Conservation (phyloP, 192 early-diverging fungal species). For the Lobulomyces angularis region DNA sequence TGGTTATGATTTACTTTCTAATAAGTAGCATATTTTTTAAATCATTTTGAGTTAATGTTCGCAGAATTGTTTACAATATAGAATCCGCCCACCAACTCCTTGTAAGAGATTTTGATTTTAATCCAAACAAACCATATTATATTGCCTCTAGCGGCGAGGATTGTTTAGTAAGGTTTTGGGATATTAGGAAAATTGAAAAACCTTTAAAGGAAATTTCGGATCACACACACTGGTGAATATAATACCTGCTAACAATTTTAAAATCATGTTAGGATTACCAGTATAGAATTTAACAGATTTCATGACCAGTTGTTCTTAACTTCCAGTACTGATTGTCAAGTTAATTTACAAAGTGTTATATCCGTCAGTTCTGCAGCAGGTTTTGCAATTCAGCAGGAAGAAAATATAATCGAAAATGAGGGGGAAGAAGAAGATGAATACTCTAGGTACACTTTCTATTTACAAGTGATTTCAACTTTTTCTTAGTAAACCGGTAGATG, state of each 20-base stretch:
- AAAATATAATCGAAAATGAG: constrained; percentile 27
- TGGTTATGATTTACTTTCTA: constrained; percentile 57
- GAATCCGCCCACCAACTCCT: constrained; percentile 62
- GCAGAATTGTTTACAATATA: not conserved
- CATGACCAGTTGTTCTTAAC: constrained; percentile 88
- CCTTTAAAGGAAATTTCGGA: constrained; percentile 57
- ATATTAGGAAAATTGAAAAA: constrained; percentile 39
- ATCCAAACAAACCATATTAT: constrained; percentile 74
- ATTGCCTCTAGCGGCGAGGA: constrained; percentile 82
- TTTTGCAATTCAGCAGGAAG: constrained; percentile 11
- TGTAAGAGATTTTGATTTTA: constrained; percentile 67
- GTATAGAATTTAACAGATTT: constrained; percentile 70
- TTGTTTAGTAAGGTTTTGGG: constrained; percentile 80
- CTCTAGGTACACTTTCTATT: constrained; percentile 5
- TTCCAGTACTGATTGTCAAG: constrained; percentile 71
- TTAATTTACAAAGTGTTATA: constrained; percentile 75
- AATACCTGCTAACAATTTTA: not conserved
- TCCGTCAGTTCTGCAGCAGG: constrained; percentile 69
- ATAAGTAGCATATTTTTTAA: constrained; percentile 14
- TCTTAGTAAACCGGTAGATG: constrained; percentile 46
- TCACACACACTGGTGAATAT: constrained; percentile 75
- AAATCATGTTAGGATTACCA: constrained; percentile 53
- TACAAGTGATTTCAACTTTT: not conserved
- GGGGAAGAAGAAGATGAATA: constrained; percentile 6
- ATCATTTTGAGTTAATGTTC: not conserved